Conservation (phyloP, 2,329 filamentous ascomycete genomes). For the Aspergillus puulaauensis region DNA sequence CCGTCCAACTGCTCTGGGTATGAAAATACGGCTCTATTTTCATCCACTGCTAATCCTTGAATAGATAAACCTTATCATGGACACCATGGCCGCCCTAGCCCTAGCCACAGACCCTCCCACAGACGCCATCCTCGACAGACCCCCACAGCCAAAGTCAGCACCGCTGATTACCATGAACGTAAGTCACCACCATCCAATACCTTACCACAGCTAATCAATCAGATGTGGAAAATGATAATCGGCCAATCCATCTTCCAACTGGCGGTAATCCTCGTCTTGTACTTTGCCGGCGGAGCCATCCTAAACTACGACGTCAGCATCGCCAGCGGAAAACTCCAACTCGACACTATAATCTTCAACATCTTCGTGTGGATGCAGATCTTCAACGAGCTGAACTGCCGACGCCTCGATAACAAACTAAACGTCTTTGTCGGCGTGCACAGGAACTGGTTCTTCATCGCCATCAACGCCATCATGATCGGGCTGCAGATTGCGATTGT, state of each 20-base stretch:
- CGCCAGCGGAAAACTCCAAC: not conserved
- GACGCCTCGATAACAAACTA: no score
- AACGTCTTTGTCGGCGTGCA: no score
- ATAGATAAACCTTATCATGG: conserved; percentile 64
- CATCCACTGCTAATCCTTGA: no score
- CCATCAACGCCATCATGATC: no score
- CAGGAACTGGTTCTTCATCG: no score
- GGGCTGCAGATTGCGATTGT: no score
- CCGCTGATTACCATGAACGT: conserved; percentile 45
- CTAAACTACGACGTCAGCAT: not conserved
- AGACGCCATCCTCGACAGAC: conserved; percentile 56
- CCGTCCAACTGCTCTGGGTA: conserved; percentile 66
- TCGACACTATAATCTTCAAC: conserved; percentile 44
- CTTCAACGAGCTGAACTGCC: conserved; percentile 38
- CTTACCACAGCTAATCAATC: no score
- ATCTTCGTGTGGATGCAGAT: conserved; percentile 50
- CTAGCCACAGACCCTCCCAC: conserved; percentile 62
- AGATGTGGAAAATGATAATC: conserved; percentile 49
- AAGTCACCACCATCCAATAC: no score
- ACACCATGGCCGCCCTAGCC: conserved; percentile 65
- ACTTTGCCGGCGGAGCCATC: conserved; percentile 47
- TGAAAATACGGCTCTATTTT: rapidly evolving
- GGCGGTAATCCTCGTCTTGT: conserved; percentile 41
- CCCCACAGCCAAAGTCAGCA: conserved; percentile 47
- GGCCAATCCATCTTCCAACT: conserved; percentile 45